These are phyloP conservation scores for Tetracladium marchalianum DNA, from an alignment of 495 filamentous ascomycete genomes.

Conservation along the genomic window DNA sequence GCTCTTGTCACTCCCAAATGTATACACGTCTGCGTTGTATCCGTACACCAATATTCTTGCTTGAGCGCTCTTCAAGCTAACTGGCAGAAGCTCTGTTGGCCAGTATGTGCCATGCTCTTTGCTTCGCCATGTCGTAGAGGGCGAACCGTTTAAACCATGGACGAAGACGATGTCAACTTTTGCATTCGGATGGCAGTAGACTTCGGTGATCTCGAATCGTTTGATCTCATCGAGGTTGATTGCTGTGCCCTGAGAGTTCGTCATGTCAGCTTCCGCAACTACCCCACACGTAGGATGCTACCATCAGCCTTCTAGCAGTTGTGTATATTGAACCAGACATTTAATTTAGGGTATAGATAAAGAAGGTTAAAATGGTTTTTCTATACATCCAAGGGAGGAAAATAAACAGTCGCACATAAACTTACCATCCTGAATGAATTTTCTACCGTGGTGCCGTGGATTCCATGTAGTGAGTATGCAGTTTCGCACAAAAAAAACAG, in stretches of 20 bases:
- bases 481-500: too few species aligned
- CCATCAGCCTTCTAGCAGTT: too few species aligned
- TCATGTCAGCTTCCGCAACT: too few species aligned
- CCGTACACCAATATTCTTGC: slow-evolving; percentile 69
- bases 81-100: slow-evolving; percentile 65
- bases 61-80: slow-evolving; percentile 42
- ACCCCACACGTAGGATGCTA: too few species aligned
- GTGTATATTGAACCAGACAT: too few species aligned
- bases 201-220: slow-evolving; percentile 58
- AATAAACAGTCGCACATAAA: too few species aligned
- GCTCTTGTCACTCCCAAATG: slow-evolving; percentile 44
- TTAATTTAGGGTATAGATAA: too few species aligned
- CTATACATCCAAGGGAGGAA: too few species aligned
- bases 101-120: slow-evolving; percentile 54
- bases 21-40: slow-evolving; percentile 71
- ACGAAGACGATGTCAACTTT: slow-evolving; percentile 66
- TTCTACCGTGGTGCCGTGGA: too few species aligned
- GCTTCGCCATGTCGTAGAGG: slow-evolving; percentile 65
- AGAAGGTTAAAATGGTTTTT: neutral
- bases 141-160: slow-evolving; percentile 76
- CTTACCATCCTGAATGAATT: too few species aligned
- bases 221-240: slow-evolving; percentile 44
- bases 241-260: slow-evolving; percentile 14
- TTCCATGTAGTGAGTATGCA: too few species aligned
- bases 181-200: slow-evolving; percentile 50